phyloP scores from a whole-genome alignment of 257 asterid species.

The Solanum corneliomulleri region DNA sequence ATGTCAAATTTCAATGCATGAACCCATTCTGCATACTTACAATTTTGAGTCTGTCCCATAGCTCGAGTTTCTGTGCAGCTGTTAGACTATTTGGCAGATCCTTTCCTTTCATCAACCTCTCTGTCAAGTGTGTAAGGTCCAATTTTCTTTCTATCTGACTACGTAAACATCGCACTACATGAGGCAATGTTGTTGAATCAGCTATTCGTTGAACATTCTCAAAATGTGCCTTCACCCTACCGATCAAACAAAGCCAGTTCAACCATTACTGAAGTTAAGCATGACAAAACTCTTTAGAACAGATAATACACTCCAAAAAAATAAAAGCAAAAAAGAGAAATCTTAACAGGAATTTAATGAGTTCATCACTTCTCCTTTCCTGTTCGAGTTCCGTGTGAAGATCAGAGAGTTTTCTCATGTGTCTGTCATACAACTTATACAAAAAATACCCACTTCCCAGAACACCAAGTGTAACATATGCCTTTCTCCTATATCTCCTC shows the following conservation, averaged over 20 bases:
- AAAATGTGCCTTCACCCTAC: background rate
- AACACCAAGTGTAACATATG: background rate
- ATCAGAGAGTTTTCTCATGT: background rate
- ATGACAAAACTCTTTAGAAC: background rate
- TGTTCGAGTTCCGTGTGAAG: background rate
- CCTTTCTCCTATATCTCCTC: background rate
- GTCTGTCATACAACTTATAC: background rate
- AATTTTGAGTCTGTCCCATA: background rate
- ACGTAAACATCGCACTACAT: background rate
- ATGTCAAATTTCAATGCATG: background rate
- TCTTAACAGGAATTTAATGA: background rate
- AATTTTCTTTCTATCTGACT: background rate
- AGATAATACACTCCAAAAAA: background rate
- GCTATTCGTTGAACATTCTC: background rate
- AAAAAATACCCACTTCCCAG: background rate
- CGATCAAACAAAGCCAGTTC: background rate
- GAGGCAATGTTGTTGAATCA: background rate
- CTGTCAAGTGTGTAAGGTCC: background rate
- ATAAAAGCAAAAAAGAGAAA: background rate
- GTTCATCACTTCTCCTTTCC: background rate
- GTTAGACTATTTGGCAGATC: background rate
- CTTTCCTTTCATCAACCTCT: background rate
- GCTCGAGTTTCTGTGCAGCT: background rate
- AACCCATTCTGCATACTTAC: background rate
- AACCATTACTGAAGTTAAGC: background rate